phyloP scores from a whole-genome alignment of 257 asterid species.

The Buddleja alternifolia region DNA sequence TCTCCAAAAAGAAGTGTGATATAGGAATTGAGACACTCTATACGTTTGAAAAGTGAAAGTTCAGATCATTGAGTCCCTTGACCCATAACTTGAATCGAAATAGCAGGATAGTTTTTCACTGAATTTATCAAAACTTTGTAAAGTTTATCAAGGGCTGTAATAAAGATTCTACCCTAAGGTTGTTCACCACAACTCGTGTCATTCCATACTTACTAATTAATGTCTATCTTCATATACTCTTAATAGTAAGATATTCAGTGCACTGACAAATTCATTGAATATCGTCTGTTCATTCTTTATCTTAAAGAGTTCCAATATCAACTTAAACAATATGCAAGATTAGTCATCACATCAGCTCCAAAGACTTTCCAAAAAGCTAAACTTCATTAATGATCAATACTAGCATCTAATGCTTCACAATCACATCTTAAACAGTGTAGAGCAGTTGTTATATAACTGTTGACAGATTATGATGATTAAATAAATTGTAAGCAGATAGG shows the following conservation, averaged over 20 bases:
- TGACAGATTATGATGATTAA: too few species aligned
- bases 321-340: constrained; percentile 4
- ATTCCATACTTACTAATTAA: neutral
- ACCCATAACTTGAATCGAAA: neutral
- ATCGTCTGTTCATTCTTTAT: neutral
- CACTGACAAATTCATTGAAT: neutral
- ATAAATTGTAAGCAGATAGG: too few species aligned
- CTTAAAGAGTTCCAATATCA: neutral
- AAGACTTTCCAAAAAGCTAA: neutral
- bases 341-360: neutral
- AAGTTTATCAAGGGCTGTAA: neutral
- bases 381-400: neutral
- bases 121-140: too few species aligned
- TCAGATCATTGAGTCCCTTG: neutral
- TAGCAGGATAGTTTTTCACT: too few species aligned
- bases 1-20: neutral
- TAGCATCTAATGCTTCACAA: neutral
- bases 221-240: neutral
- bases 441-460: too few species aligned
- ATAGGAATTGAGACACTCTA: too few species aligned
- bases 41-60: neutral
- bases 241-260: neutral
- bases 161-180: constrained; percentile 7
- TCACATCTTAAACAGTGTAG: neutral
- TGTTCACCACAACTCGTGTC: neutral